Evolutionary conservation across 2,329 filamentous ascomycete genomes (phyloP).

Genomic region (Albifimbria verrucaria): DNA sequence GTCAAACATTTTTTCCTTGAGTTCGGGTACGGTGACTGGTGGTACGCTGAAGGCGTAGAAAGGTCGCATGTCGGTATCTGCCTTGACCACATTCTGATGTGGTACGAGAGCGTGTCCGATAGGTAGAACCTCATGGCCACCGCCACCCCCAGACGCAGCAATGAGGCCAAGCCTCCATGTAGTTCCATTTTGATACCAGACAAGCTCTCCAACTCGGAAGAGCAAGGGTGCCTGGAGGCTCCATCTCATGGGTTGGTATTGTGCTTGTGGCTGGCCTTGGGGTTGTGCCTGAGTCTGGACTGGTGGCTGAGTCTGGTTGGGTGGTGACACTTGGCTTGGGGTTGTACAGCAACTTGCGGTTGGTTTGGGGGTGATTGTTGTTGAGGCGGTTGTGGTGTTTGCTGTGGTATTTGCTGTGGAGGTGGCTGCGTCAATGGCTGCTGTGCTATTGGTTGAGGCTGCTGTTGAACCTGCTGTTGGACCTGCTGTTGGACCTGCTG

Average conservation of each 20-base stretch:
- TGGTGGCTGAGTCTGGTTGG: neutral
- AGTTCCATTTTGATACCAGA: slow-evolving; percentile 46
- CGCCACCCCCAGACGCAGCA: slow-evolving; percentile 21
- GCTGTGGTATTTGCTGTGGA: slow-evolving; percentile 7
- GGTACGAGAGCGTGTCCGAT: slow-evolving; percentile 35
- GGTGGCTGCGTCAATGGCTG: slow-evolving; percentile 6
- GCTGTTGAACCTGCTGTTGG: slow-evolving; percentile 14
- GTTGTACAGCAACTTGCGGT: neutral
- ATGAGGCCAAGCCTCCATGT: slow-evolving; percentile 49
- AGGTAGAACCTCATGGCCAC: slow-evolving; percentile 36
- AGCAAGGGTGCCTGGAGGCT: slow-evolving; percentile 31
- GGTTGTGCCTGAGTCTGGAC: slow-evolving; percentile 2
- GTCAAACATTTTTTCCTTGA: slow-evolving; percentile 37
- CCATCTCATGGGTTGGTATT: slow-evolving; percentile 18
- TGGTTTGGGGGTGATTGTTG: slow-evolving; percentile 13
- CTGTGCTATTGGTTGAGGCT: slow-evolving; percentile 8
- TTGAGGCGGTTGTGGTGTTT: slow-evolving; percentile 15
- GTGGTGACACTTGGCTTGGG: slow-evolving; percentile 2
- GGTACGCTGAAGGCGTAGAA: slow-evolving; percentile 52
- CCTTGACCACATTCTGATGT: slow-evolving; percentile 35
- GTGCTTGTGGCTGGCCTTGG: slow-evolving; percentile 5
- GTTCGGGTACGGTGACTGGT: slow-evolving; percentile 32
- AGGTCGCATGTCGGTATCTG: slow-evolving; percentile 41
- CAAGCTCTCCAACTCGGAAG: slow-evolving; percentile 46
- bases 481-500: slow-evolving; percentile 11